phyloP scores from a whole-genome alignment of 176 grass and related monocot genomes.

The Rhynchospora breviuscula region DNA sequence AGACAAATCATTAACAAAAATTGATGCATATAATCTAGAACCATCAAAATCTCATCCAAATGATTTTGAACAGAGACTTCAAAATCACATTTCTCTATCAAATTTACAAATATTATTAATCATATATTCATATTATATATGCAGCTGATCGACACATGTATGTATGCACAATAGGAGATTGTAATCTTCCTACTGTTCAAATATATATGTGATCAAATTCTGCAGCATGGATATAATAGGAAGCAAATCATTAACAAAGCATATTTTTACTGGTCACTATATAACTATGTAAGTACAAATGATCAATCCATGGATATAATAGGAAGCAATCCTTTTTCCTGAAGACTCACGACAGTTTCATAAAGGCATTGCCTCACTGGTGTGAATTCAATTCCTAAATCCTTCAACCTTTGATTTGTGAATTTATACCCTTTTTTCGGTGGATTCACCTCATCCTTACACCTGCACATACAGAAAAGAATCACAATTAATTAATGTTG shows the following conservation, averaged over 20 bases:
- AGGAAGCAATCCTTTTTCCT: conserved; percentile 37
- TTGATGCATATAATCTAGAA: neutral
- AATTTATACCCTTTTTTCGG: conserved; percentile 56
- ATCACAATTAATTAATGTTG: neutral
- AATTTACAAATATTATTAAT: neutral
- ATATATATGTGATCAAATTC: neutral
- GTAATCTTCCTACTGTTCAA: neutral
- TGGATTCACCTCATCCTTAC: conserved; percentile 56
- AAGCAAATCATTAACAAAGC: no score
- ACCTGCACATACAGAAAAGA: conserved; percentile 17
- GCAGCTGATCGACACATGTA: neutral
- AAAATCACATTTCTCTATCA: neutral
- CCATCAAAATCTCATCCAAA: neutral
- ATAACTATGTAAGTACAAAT: neutral
- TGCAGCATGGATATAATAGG: no score
- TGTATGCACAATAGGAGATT: neutral
- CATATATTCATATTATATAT: neutral
- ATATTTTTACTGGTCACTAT: neutral
- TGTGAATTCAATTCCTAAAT: conserved; percentile 58
- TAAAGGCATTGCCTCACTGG: conserved; percentile 35
- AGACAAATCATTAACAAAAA: neutral
- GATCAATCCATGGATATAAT: neutral
- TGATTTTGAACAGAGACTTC: neutral
- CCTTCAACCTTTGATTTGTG: conserved; percentile 60
- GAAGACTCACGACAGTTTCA: conserved; percentile 33